Evolutionary conservation across 345 rosid genomes (phyloP).

Genomic region (Carallia pectinifolia): DNA sequence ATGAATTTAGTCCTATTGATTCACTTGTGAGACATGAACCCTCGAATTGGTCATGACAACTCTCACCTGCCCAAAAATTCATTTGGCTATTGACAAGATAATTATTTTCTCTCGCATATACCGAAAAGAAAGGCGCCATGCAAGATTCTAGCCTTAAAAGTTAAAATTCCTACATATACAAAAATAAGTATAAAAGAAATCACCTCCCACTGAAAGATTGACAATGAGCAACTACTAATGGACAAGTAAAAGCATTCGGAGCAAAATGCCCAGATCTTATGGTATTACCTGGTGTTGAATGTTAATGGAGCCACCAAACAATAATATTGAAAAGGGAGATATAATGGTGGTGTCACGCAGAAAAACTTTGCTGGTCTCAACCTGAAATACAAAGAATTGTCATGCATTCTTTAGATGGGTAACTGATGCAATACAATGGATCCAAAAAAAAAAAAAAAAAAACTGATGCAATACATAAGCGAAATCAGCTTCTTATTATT

Average conservation of each 20-base stretch:
- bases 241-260: conserved; percentile 4
- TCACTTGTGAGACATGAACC: no score
- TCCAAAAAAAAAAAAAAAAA: no score
- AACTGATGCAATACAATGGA: no score
- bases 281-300: conserved; percentile 79
- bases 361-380: conserved; percentile 81
- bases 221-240: background rate
- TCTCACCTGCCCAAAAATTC: no score
- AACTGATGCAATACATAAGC: background rate
- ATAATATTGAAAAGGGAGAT: conserved; percentile 79
- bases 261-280: background rate
- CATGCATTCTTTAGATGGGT: background rate
- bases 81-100: background rate
- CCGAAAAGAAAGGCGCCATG: no score
- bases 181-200: no score
- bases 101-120: background rate
- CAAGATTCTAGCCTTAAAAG: background rate
- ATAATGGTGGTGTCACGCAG: conserved; percentile 78
- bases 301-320: conserved; percentile 82
- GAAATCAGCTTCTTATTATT: no score
- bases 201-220: no score
- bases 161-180: no score
- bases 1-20: no score
- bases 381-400: conserved; percentile 44
- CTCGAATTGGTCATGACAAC: no score